Evolutionary conservation across 345 rosid genomes (phyloP).

Genomic region (Abelmoschus esculentus): DNA sequence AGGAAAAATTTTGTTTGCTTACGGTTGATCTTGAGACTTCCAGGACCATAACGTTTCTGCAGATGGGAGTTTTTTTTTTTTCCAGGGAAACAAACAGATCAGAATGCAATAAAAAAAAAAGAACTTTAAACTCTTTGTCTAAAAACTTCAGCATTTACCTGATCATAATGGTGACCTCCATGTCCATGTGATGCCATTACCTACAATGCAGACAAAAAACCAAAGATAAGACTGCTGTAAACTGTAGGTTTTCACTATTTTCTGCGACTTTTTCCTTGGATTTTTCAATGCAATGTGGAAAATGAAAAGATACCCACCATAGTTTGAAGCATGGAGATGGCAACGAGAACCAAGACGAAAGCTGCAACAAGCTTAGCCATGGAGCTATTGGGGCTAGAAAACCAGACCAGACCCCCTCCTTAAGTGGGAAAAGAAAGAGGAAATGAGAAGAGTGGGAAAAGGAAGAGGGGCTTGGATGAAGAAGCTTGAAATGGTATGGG

Average conservation of each 20-base stretch:
- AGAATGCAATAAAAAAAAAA: background rate
- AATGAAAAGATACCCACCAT: slow-evolving; percentile 25
- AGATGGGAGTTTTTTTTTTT: background rate
- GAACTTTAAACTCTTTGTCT: too few relatives aligned
- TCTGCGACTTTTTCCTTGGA: background rate
- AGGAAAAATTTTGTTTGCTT: slow-evolving; percentile 11
- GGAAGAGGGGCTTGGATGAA: slow-evolving; percentile 26
- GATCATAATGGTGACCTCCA: slow-evolving; percentile 38
- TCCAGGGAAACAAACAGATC: background rate
- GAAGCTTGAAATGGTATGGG: slow-evolving; percentile 6
- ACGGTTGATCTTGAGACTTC: slow-evolving; percentile 43
- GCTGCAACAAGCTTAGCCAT: slow-evolving; percentile 50
- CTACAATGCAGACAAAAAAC: slow-evolving; percentile 18
- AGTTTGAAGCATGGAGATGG: slow-evolving; percentile 58
- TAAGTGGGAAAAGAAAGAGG: too few relatives aligned
- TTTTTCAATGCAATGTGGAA: background rate
- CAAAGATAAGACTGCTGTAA: background rate
- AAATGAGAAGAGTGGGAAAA: background rate
- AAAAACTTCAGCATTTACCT: background rate
- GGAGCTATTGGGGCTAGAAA: slow-evolving; percentile 1
- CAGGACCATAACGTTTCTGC: slow-evolving; percentile 38
- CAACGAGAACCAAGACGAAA: slow-evolving; percentile 51
- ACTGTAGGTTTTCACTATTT: background rate
- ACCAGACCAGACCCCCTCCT: background rate
- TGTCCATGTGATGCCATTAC: slow-evolving; percentile 36